Evolutionary conservation across 495 filamentous ascomycete genomes (phyloP).

Genomic region (Physcia stellaris): DNA sequence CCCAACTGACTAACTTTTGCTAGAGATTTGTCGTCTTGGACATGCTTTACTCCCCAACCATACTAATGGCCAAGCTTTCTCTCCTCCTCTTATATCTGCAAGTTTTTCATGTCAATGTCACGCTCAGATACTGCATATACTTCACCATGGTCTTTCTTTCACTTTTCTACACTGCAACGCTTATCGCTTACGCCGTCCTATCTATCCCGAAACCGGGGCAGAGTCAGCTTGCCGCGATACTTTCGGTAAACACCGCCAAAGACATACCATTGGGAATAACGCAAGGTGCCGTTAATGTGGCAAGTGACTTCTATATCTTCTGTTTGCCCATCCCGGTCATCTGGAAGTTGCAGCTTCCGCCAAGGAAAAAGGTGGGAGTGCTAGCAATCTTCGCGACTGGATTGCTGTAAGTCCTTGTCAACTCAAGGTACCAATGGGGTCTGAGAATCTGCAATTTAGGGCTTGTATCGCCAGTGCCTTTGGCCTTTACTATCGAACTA

Average conservation of each 20-base stretch:
- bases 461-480: conserved; percentile 8
- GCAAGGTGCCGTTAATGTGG: conserved; percentile 4
- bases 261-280: conserved; percentile 1
- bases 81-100: conserved; percentile 13
- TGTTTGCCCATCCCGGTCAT: conserved; percentile 12
- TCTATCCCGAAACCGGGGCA: conserved; percentile 4
- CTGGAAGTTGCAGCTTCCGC: conserved; percentile 10
- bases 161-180: conserved; percentile 5
- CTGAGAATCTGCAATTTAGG: conserved; percentile 1
- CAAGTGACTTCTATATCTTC: conserved; percentile 9
- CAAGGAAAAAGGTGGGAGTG: conserved; percentile 14
- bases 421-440: not conserved
- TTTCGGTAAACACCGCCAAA: not conserved
- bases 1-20: no score
- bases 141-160: conserved; percentile 5
- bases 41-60: conserved; percentile 9
- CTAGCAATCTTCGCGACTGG: conserved; percentile 17
- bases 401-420: conserved; percentile 14
- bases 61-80: conserved; percentile 14
- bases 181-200: conserved; percentile 2
- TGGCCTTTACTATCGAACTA: conserved; percentile 7
- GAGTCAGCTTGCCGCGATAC: conserved; percentile 1
- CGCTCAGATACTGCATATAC: conserved; percentile 8
- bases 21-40: conserved; percentile 7
- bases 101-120: conserved; percentile 9